phyloP scores from a whole-genome alignment of 768 basidiomycete species.

The Tephrocybe sp. region DNA sequence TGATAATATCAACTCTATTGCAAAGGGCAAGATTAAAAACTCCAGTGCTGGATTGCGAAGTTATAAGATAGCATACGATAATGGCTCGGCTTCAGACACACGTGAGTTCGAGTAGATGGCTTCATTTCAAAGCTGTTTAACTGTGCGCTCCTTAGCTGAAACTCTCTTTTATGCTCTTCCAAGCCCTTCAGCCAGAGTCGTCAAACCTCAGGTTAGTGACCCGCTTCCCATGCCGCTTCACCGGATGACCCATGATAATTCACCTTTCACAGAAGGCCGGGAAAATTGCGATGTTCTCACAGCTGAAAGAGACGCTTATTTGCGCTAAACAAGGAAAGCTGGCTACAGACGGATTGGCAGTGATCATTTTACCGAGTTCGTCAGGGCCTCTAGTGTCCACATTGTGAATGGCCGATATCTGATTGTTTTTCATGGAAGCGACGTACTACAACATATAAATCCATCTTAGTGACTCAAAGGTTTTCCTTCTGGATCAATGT shows the following conservation, averaged over 20 bases:
- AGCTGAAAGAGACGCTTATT: constrained; percentile 6
- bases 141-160: constrained; percentile 29
- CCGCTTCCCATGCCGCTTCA: neutral
- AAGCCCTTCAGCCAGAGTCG: constrained; percentile 75
- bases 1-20: neutral
- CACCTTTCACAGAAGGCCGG: constrained; percentile 5
- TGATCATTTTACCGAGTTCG: neutral
- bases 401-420: too few relatives aligned
- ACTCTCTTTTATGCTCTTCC: constrained; percentile 78
- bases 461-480: too few relatives aligned
- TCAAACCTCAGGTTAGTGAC: constrained; percentile 61
- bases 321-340: constrained; percentile 11
- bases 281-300: constrained; percentile 12
- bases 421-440: too few relatives aligned
- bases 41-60: constrained; percentile 40
- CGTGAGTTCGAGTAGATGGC: neutral
- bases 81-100: constrained; percentile 17
- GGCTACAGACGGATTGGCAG: constrained; percentile 6
- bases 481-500: too few relatives aligned
- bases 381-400: too few relatives aligned
- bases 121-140: neutral
- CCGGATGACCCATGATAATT: neutral
- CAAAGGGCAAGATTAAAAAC: constrained; percentile 4
- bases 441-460: too few relatives aligned
- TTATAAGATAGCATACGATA: constrained; percentile 47